Base-by-base conservation (phyloP, 2,329 filamentous ascomycete species). In the Bipolaris cookei region DNA sequence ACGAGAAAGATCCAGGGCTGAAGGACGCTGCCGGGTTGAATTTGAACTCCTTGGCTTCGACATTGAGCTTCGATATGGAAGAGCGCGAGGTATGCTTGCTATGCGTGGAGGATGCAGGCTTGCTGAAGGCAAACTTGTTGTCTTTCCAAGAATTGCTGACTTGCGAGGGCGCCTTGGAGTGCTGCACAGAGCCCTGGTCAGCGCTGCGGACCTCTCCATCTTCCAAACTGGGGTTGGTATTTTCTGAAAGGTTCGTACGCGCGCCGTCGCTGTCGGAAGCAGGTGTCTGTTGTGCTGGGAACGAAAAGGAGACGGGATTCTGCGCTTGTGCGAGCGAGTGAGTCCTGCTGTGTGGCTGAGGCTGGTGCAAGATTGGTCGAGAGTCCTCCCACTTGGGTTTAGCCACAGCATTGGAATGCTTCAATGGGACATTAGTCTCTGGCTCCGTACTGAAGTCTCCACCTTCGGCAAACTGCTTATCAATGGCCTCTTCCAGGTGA, bases 1-100 rank as follows among this genome's bases (percentile, higher is more conserved):
- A 76, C 14, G 81, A 67, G 45, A 70, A 81, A 2, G 80, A 74
- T 14, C 75, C 78, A 14, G 82, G 77, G 41, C 77, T 78, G 65
- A 85, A 85, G 2, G 81, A 79, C 14, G 78, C 78, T 34, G 76
- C 76, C 6, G 85, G 84, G 53, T 89, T 84, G 76, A 94, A 94
- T 67, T 89, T 84, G 81, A 97, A 97, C 70, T 95, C 91, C 44
- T 92, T 90, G 0, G 94, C 94, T 61, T 89, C 86, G 28, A 96
- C 92, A 68, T 98, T 98, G 66, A 98, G 84, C 65, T 88, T 93
- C 0, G 92, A 91, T 41, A 88, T 76, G 0, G 82, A 93, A 3
- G 87, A 81, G 67, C 89, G 91, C 71, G 88, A 89, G 16, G 81
- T 83, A 69, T 92, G 90, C 62, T 84, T 85, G 69, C 70, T 75